phyloP scores from a whole-genome alignment of 2,329 filamentous ascomycete genomes.

The Alternaria brassicae region DNA sequence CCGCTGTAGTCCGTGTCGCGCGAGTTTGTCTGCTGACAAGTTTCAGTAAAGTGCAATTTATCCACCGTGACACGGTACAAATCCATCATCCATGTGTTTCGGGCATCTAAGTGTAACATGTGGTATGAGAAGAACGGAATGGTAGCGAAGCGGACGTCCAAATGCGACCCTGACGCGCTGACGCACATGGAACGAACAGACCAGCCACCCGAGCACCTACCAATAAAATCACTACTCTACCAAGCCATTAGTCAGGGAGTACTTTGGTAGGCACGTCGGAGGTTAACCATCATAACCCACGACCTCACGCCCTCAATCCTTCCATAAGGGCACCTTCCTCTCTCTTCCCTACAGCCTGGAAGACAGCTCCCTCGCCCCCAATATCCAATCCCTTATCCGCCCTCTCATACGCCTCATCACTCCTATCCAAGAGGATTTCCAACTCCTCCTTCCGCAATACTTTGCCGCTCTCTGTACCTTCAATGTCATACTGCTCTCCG shows the following conservation, averaged over 20 bases:
- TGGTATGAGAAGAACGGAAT: not conserved
- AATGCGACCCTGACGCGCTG: not conserved
- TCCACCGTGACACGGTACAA: not conserved
- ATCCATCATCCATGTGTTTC: not conserved
- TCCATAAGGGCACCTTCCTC: slow-evolving; percentile 60
- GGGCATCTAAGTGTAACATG: not conserved
- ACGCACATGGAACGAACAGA: not conserved
- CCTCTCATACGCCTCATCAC: slow-evolving; percentile 69
- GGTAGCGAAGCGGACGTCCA: not conserved
- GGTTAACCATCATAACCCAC: not conserved
- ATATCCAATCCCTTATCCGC: slow-evolving; percentile 81
- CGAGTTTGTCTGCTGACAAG: not conserved
- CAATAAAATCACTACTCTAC: not conserved
- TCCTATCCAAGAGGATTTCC: slow-evolving; percentile 78
- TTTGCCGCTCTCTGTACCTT: slow-evolving; percentile 64
- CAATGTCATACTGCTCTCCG: slow-evolving; percentile 67
- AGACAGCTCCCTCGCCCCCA: slow-evolving; percentile 65
- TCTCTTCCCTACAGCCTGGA: slow-evolving; percentile 83
- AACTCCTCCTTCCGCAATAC: slow-evolving; percentile 80
- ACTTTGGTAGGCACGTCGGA: not conserved
- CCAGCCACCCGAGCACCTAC: not conserved
- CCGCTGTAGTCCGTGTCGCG: not conserved
- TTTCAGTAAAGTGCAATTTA: not conserved
- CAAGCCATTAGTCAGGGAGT: not conserved
- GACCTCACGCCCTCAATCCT: slow-evolving; percentile 51